Base-by-base conservation (phyloP, 768 basidiomycete genomes). In the Coprinopsis sp. region DNA sequence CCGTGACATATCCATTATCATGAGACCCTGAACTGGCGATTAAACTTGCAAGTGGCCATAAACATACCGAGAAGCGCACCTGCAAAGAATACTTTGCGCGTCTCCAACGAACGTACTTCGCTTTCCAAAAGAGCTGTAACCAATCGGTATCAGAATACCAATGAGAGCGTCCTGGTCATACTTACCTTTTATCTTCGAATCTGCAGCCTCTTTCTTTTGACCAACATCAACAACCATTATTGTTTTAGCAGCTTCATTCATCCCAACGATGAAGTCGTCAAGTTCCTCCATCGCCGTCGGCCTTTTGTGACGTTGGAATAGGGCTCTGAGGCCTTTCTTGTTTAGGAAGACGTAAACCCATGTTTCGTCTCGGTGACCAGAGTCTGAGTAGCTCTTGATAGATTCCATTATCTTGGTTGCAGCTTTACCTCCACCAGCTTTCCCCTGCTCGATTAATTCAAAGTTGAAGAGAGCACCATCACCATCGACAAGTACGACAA, bases 151-250 rank as follows among this genome's bases (percentile, higher is more conserved):
- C n/a, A n/a, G n/a, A n/a, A n/a, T 23, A n/a, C 29, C 16, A n/a
- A 3, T 13, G 39, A 45, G 46, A 36, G 27, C 33, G 27, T 33
- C 39, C 24, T 23, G 39, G 43, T 28, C 63, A 63, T 8, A 31
- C 60, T 42, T 54, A 84, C 85, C 82, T 73, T 83, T 84, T 58
- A 87, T 76, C 64, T 87, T 87, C 37, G 79, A 74, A 61, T 87
- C 85, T 23, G 82, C 84, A 3, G 79, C 82, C 69, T 87, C 85
- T 64, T 87, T 87, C 41, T 71, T 77, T 50, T 66, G 67, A 37
- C 85, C 85, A 41, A 83, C 83, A 61, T 87, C 85, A 27, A 82
- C 71, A 64, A 87, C 78, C 37, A 77, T 62, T 58, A 85, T 86
- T 39, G 80, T 73, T 47, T 79, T 77, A 12, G 77, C 67, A 13